Conservation (phyloP, 2,329 filamentous ascomycete species). For the Ascochyta koolunga region DNA sequence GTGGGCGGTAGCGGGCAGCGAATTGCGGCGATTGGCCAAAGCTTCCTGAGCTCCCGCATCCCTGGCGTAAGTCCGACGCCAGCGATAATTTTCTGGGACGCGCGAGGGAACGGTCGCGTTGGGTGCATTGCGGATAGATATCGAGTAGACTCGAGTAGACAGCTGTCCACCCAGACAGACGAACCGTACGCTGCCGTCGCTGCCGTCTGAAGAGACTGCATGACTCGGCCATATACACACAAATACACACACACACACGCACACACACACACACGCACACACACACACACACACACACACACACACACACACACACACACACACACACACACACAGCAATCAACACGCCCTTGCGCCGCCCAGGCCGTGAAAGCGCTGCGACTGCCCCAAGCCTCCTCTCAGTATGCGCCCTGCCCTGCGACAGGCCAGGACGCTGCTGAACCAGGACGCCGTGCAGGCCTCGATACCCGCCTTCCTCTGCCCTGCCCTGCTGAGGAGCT, state of each 20-base stretch:
- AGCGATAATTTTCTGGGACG: constrained; percentile 29
- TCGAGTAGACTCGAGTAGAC: background rate
- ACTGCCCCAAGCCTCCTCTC: background rate
- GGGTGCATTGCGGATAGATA: background rate
- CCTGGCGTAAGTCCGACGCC: constrained; percentile 21
- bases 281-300: no score
- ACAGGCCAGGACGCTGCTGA: constrained; percentile 35
- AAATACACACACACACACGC: no score
- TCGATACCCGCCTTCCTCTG: constrained; percentile 44
- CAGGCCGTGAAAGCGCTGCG: background rate
- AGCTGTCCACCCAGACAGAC: constrained; percentile 9
- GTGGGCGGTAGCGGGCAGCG: constrained; percentile 15
- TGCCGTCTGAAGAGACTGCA: background rate
- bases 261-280: no score
- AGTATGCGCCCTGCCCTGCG: constrained; percentile 43
- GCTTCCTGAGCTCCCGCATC: constrained; percentile 10
- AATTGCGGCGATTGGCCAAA: constrained; percentile 25
- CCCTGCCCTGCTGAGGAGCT: constrained; percentile 38
- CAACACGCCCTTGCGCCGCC: background rate
- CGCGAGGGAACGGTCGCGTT: constrained; percentile 7
- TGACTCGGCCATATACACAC: constrained; percentile 1
- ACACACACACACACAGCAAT: no score
- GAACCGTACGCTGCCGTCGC: background rate
- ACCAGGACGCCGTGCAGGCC: constrained; percentile 29
- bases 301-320: no score